Percentiles rank a stretch among this genome's conserved stretches.
phyloP scores from a whole-genome alignment of 176 grass and related monocot species.

The Themeda triandra region DNA sequence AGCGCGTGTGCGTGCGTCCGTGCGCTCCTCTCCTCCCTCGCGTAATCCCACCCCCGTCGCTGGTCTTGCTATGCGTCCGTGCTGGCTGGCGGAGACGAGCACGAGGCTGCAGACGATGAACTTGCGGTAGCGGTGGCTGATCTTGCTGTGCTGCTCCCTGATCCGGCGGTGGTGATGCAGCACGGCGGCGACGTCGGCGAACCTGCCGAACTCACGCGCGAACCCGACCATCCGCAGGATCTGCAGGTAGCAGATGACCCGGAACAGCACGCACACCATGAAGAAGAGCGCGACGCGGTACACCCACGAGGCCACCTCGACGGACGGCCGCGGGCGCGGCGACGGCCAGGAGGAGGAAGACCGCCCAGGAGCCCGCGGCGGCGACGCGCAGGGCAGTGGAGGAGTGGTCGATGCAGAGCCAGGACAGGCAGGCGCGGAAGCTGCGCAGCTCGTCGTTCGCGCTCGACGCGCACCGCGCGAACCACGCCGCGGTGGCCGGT shows the following conservation, averaged over 20 bases:
- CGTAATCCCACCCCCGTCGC: too few species aligned
- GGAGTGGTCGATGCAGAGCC: slow-evolving; percentile 69
- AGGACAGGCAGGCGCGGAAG: slow-evolving; percentile 57
- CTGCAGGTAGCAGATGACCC: slow-evolving; percentile 84
- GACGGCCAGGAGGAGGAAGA: slow-evolving; percentile 47
- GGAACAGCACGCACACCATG: slow-evolving; percentile 76
- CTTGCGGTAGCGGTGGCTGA: slow-evolving; percentile 68
- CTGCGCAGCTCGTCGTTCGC: slow-evolving; percentile 49
- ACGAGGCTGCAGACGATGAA: slow-evolving; percentile 63
- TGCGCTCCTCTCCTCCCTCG: too few species aligned
- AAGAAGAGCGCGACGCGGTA: slow-evolving; percentile 75
- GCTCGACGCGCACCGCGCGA: slow-evolving; percentile 31
- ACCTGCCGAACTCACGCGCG: slow-evolving; percentile 54
- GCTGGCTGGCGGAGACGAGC: slow-evolving; percentile 71
- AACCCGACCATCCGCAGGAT: slow-evolving; percentile 78
- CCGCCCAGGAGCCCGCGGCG: slow-evolving; percentile 32
- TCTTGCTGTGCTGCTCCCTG: slow-evolving; percentile 57
- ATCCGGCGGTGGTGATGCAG: slow-evolving; percentile 63
- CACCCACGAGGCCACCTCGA: slow-evolving; percentile 64
- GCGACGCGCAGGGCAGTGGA: neutral
- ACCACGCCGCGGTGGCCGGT: neutral
- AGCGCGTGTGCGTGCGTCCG: too few species aligned
- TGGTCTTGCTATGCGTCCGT: too few species aligned
- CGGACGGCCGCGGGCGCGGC: slow-evolving; percentile 1
- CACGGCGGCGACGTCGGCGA: slow-evolving; percentile 57